Evolutionary conservation across 2,329 filamentous ascomycete genomes (phyloP).

Genomic region (Aureobasidium sp.): DNA sequence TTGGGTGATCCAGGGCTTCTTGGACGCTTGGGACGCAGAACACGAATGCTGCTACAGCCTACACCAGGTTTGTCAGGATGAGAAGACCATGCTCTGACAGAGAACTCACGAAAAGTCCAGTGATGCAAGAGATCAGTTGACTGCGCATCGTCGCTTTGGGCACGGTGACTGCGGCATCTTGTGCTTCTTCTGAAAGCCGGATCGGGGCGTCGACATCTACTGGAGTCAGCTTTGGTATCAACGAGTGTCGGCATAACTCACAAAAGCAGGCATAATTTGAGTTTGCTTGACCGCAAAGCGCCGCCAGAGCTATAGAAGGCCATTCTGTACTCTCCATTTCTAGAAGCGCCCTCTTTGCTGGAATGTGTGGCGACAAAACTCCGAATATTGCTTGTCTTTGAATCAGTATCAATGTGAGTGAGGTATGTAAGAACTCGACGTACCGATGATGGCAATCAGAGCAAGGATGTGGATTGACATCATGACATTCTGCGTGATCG

Average conservation of each 20-base stretch:
- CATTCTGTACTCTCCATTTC: slow-evolving; percentile 31
- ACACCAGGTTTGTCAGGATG: neutral
- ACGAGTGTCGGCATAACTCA: neutral
- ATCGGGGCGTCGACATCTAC: slow-evolving; percentile 1
- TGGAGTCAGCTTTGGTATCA: neutral
- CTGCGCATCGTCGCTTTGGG: slow-evolving; percentile 20
- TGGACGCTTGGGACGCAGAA: slow-evolving; percentile 21
- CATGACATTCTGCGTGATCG: slow-evolving; percentile 26
- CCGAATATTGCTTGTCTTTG: slow-evolving; percentile 4
- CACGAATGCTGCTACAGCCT: slow-evolving; percentile 18
- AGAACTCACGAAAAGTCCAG: slow-evolving; percentile 9
- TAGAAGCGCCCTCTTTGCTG: slow-evolving; percentile 25
- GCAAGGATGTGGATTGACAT: slow-evolving; percentile 31
- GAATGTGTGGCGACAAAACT: slow-evolving; percentile 20
- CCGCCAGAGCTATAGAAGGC: slow-evolving; percentile 20
- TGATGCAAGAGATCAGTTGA: slow-evolving; percentile 22
- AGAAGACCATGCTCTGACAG: neutral
- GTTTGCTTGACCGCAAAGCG: slow-evolving; percentile 24
- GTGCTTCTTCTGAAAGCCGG: slow-evolving; percentile 22
- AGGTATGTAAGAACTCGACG: neutral
- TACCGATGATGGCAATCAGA: slow-evolving; percentile 23
- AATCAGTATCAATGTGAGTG: neutral
- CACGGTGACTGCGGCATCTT: slow-evolving; percentile 21
- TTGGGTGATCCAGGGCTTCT: slow-evolving; percentile 21
- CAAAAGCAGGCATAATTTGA: neutral